phyloP scores from a whole-genome alignment of 768 basidiomycete species.

The Rhodotorula babjevae region DNA sequence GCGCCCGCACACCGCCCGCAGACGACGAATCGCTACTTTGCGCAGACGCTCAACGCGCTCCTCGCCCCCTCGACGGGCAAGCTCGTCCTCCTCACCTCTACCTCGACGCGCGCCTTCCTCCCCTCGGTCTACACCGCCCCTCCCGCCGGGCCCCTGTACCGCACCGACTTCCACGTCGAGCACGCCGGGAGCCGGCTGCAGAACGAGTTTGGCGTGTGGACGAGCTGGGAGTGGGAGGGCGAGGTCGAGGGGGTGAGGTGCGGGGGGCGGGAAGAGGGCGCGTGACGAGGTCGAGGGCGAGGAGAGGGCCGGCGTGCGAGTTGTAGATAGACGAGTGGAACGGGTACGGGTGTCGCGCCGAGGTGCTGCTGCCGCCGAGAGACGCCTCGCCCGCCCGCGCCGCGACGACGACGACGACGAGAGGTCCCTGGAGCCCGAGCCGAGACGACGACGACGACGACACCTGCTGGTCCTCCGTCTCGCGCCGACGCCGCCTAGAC shows the following conservation, averaged over 20 bases:
- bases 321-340: too few relatives aligned
- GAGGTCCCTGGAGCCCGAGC: too few relatives aligned
- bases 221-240: constrained; percentile 29
- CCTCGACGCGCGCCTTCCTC: constrained; percentile 29
- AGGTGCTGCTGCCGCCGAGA: too few relatives aligned
- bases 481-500: too few relatives aligned
- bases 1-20: neutral
- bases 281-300: neutral
- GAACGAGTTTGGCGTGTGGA: constrained; percentile 34
- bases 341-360: too few relatives aligned
- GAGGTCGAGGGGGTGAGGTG: constrained; percentile 13
- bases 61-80: constrained; percentile 27
- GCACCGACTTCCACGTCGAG: constrained; percentile 19
- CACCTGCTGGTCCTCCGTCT: too few relatives aligned
- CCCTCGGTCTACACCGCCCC: constrained; percentile 20
- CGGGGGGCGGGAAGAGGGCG: neutral
- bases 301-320: too few relatives aligned
- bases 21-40: constrained; percentile 39
- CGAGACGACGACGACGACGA: too few relatives aligned
- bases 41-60: constrained; percentile 30
- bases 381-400: too few relatives aligned
- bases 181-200: constrained; percentile 32
- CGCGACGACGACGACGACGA: too few relatives aligned
- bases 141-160: constrained; percentile 27
- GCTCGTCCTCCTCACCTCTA: constrained; percentile 41